Percentiles rank a stretch among this genome's conserved stretches.
Evolutionary conservation across 73 alveolate species (phyloP).

Genomic region (Uronychia binucleata): DNA sequence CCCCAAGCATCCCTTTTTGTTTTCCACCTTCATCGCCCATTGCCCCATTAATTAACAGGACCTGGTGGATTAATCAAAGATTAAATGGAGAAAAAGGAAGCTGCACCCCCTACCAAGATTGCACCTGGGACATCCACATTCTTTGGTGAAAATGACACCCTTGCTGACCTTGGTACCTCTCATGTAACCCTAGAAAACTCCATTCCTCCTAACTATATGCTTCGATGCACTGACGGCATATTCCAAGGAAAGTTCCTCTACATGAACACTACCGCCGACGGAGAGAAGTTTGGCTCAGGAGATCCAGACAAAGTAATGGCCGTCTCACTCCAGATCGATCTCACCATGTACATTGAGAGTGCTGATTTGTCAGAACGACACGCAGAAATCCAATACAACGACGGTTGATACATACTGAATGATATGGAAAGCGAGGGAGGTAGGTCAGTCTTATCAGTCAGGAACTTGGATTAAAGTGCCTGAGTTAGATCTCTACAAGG

Average conservation of each 20-base stretch:
- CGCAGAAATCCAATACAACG: constrained; percentile 52
- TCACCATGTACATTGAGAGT: constrained; percentile 65
- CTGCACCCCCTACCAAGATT: too few species aligned
- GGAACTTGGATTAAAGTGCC: constrained; percentile 73
- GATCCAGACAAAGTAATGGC: constrained; percentile 41
- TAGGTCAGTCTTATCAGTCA: background rate
- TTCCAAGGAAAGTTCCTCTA: constrained; percentile 69
- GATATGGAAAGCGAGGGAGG: constrained; percentile 50
- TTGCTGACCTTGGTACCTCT: background rate
- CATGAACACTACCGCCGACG: constrained; percentile 71
- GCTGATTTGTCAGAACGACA: constrained; percentile 62
- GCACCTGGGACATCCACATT: too few species aligned
- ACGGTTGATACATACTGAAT: constrained; percentile 44
- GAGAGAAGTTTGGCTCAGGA: constrained; percentile 72
- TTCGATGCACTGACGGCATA: constrained; percentile 74
- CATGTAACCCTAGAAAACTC: background rate
- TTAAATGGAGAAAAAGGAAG: too few species aligned
- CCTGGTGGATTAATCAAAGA: too few species aligned
- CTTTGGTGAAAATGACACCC: background rate
- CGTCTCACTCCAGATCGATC: constrained; percentile 19
- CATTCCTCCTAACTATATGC: constrained; percentile 35
- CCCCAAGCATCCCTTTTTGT: too few species aligned
- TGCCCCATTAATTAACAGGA: too few species aligned
- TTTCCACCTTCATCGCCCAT: background rate
- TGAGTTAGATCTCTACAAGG: constrained; percentile 43